Evolutionary conservation across 192 early-diverging fungal genomes (phyloP), one percentile per base, ranked within the genome.

Genomic region (Helicostylum pulchrum): DNA sequence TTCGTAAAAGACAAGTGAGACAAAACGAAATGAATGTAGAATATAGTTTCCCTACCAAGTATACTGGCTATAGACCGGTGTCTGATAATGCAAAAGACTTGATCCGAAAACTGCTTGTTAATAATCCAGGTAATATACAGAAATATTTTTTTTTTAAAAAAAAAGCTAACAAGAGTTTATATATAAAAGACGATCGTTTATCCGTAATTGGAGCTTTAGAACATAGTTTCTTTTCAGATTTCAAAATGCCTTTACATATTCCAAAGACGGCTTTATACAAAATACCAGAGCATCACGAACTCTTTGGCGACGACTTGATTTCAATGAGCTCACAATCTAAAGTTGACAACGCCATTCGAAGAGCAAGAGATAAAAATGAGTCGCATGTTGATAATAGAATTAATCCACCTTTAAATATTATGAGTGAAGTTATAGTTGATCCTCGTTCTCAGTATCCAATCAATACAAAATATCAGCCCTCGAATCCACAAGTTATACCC

Each of bases 41-140:
- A 12, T 91, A 90, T 61, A 82, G 70, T n/a, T 97, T 94, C 64
- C 93, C 94, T 3, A 46, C 76, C 1, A 70, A 85, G 9, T 69
- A 86, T 1, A 67, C 64, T 23, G 12, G 12, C 21, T 10, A 15
- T 23, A 20, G 17, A 20, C 32, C 1, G 30, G 73, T 93, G 3
- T 88, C 89, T 1, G 43, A 76, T 2, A 78, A 80, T 2, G 92
- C 85, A 1, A 83, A 86, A 60, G 67, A 78, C 17, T 78, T 99
- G 30, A 88, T 99, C 53, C 54, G 71, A 2, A 57, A 77, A 14
- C 66, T 98, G 15, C 81, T 97, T 14, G 82, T 81, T 20, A 88
- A 81, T 32, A 62, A 80, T 50, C 93, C 92, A 34, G 75, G 73
- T 75, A 67, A 49, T 79, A 14, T 26, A 52, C 55, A 64, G 7